Conservation (phyloP, 768 basidiomycete genomes). For the Infundibulicybe gibba region DNA sequence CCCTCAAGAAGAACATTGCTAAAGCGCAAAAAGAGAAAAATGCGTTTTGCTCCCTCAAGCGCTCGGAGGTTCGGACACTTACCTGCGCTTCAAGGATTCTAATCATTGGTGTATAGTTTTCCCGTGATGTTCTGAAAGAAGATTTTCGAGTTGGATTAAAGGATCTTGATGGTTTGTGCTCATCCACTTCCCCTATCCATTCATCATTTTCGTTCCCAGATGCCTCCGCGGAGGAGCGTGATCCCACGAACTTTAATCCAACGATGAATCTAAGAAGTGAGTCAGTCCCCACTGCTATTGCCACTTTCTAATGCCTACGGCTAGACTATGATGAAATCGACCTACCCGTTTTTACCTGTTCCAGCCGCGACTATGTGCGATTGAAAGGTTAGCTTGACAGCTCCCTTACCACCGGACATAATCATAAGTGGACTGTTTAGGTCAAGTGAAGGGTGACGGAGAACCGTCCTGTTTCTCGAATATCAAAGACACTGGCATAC, state of each 20-base stretch:
- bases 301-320: neutral
- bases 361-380: slow-evolving; percentile 58
- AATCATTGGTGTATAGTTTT: slow-evolving; percentile 33
- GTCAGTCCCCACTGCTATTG: neutral
- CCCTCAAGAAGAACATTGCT: slow-evolving; percentile 37
- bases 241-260: slow-evolving; percentile 58
- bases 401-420: neutral
- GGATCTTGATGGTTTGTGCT: slow-evolving; percentile 48
- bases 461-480: slow-evolving; percentile 52
- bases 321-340: slow-evolving; percentile 58
- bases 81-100: neutral
- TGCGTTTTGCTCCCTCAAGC: slow-evolving; percentile 54
- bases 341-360: slow-evolving; percentile 61
- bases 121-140: slow-evolving; percentile 51
- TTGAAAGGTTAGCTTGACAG: slow-evolving; percentile 35
- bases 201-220: slow-evolving; percentile 25
- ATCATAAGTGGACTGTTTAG: slow-evolving; percentile 20
- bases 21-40: slow-evolving; percentile 57
- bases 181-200: neutral
- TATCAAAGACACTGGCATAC: slow-evolving; percentile 51
- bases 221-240: slow-evolving; percentile 50
- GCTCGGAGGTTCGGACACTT: slow-evolving; percentile 40
- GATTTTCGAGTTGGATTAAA: slow-evolving; percentile 58
- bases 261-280: slow-evolving; percentile 45
- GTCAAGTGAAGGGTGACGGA: slow-evolving; percentile 59